Evolutionary conservation across 768 basidiomycete species (phyloP), one percentile per base, ranked within the genome.

Genomic region (Naganishia onofrii): DNA sequence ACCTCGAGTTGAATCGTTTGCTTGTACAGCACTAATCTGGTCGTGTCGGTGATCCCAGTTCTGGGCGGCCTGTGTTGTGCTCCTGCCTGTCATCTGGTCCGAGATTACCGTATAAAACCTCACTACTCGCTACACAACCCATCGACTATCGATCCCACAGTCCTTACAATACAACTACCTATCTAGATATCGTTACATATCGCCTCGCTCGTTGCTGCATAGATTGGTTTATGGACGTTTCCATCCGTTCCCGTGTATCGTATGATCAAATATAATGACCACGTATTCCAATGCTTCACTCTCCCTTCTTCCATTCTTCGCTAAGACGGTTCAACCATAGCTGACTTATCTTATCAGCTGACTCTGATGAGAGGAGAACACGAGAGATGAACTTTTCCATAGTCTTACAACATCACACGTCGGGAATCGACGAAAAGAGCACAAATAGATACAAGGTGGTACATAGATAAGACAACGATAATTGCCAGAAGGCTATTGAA

Each of bases 1-100:
- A n/a, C n/a, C n/a, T n/a, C n/a, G n/a, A n/a, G n/a, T n/a, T n/a
- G n/a, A n/a, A n/a, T n/a, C n/a, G n/a, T n/a, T n/a, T n/a, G n/a
- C n/a, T n/a, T 51, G 42, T 2, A 55, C 28, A n/a, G 58, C 72
- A 46, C 54, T 70, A 23, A 64, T 54, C 55, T 57, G 52, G 66
- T 21, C 64, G 55, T n/a, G 7, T n/a, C 51, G 56, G 1, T n/a
- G 46, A 19, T 21, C 12, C 6, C 77, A 93, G 90, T 90, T 98
- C 79, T 94, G 88, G 87, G 92, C 89, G 1, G 94, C 94, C 0
- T 90, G 89, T 70, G 80, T 92, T n/a, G 92, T 97, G 0, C 88
- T 98, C 74, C 83, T 90, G 10, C 94, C 94, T 0, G 83, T 95
- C 32, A 80, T 97, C 12, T 95, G 91, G 91, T 85, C 88, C 12